Conservation (phyloP, 2,329 filamentous ascomycete species). For the Didymella pinodella region DNA sequence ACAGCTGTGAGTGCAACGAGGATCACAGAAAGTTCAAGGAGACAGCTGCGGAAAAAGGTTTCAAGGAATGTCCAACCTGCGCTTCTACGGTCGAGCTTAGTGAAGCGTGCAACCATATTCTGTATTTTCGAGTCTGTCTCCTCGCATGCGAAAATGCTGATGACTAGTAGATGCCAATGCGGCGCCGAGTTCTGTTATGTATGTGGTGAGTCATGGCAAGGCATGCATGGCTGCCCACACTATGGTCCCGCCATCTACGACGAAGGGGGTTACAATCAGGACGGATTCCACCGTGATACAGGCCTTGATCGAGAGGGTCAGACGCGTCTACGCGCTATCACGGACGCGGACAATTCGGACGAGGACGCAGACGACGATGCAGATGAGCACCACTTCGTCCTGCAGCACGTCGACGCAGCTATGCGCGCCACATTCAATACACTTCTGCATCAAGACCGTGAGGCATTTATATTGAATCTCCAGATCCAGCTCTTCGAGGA, state of each 20-base stretch:
- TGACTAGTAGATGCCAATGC: conserved; percentile 33
- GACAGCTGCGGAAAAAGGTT: conserved; percentile 35
- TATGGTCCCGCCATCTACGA: conserved; percentile 44
- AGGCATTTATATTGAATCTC: conserved; percentile 27
- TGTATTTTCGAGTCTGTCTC: conserved; percentile 12
- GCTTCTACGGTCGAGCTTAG: conserved; percentile 37
- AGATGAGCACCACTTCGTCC: conserved; percentile 9
- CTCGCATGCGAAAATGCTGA: conserved; percentile 7
- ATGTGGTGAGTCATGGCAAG: conserved; percentile 42
- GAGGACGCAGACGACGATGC: conserved; percentile 16
- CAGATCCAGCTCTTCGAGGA: conserved; percentile 31
- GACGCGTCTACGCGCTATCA: conserved; percentile 25
- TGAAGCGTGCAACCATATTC: conserved; percentile 49
- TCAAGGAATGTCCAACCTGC: conserved; percentile 40
- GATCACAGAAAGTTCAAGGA: conserved; percentile 37
- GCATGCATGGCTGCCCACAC: conserved; percentile 40
- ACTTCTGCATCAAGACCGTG: conserved; percentile 20
- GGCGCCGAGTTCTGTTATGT: conserved; percentile 46
- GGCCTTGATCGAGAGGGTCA: conserved; percentile 37
- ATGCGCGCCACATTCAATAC: conserved; percentile 19
- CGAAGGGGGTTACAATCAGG: conserved; percentile 43
- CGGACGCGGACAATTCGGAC: conserved; percentile 10
- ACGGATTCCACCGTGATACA: conserved; percentile 41
- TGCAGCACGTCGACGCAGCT: conserved; percentile 29
- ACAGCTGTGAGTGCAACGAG: conserved; percentile 35